A percentile compares a stretch with the other conserved stretches of the same genome.
These are phyloP conservation scores for Gynochthodes officinalis DNA, from an alignment of 257 asterid genomes.

Conservation along the genomic window DNA sequence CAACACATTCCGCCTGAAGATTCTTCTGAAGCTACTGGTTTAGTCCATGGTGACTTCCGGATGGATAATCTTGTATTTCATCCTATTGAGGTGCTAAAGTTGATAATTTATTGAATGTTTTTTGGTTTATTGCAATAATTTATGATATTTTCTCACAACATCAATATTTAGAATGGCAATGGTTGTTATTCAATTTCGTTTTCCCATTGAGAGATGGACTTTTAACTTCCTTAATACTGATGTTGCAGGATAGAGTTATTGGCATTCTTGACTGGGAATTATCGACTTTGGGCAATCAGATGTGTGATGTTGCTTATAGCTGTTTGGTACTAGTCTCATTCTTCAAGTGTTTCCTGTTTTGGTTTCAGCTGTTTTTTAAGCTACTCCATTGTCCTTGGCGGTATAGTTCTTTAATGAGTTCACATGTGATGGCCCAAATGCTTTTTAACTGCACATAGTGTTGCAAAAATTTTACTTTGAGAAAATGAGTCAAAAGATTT, in stretches of 20 bases:
- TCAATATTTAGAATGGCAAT: background rate
- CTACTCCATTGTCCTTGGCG: background rate
- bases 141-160: background rate
- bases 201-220: background rate
- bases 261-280: constrained; percentile 98
- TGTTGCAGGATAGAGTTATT: constrained; percentile 84
- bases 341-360: constrained; percentile 7
- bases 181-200: background rate
- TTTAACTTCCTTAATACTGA: constrained; percentile 11
- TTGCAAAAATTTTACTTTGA: background rate
- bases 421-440: background rate
- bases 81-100: constrained; percentile 74
- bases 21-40: constrained; percentile 81
- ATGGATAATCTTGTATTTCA: constrained; percentile 94
- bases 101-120: constrained; percentile 3
- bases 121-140: background rate
- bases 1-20: constrained; percentile 82
- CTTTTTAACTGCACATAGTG: background rate
- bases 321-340: constrained; percentile 61
- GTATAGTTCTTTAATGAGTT: background rate
- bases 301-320: constrained; percentile 95
- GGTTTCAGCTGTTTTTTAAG: background rate
- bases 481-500: background rate
- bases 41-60: constrained; percentile 98
- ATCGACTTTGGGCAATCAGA: constrained; percentile 92